These are phyloP conservation scores for Pichia nanzhaoensis DNA, from an alignment of 805 yeast genomes.

Conservation along the genomic window DNA sequence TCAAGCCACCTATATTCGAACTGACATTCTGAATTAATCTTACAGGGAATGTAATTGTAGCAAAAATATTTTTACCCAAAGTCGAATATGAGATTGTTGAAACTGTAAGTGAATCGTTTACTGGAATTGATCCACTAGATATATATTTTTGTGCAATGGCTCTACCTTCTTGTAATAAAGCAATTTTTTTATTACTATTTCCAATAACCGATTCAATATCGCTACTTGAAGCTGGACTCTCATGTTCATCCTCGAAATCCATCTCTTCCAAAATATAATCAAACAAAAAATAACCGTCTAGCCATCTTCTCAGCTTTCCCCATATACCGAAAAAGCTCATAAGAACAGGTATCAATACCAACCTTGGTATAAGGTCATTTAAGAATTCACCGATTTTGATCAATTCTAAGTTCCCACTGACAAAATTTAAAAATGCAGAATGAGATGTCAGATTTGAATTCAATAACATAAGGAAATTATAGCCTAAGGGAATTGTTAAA, in stretches of 20 bases:
- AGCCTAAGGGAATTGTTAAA: slow-evolving; percentile 73
- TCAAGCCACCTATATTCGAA: background rate
- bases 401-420: slow-evolving; percentile 68
- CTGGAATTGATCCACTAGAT: slow-evolving; percentile 1
- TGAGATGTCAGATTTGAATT: slow-evolving; percentile 28
- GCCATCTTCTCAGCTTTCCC: slow-evolving; percentile 44
- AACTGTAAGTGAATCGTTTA: slow-evolving; percentile 3
- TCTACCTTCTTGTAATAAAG: slow-evolving; percentile 25
- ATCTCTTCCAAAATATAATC: slow-evolving; percentile 29
- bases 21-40: background rate
- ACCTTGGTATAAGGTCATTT: slow-evolving; percentile 70
- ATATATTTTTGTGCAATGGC: slow-evolving; percentile 21
- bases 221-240: background rate
- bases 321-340: slow-evolving; percentile 61
- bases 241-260: slow-evolving; percentile 19
- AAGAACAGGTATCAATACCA: slow-evolving; percentile 62
- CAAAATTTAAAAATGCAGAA: slow-evolving; percentile 60
- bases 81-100: background rate
- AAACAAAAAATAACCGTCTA: slow-evolving; percentile 25
- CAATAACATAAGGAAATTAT: slow-evolving; percentile 66
- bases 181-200: slow-evolving; percentile 15
- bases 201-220: slow-evolving; percentile 7
- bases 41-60: background rate
- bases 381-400: slow-evolving; percentile 67
- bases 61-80: background rate